Conservation (phyloP, 495 filamentous ascomycete genomes). For the Podospora conica region DNA sequence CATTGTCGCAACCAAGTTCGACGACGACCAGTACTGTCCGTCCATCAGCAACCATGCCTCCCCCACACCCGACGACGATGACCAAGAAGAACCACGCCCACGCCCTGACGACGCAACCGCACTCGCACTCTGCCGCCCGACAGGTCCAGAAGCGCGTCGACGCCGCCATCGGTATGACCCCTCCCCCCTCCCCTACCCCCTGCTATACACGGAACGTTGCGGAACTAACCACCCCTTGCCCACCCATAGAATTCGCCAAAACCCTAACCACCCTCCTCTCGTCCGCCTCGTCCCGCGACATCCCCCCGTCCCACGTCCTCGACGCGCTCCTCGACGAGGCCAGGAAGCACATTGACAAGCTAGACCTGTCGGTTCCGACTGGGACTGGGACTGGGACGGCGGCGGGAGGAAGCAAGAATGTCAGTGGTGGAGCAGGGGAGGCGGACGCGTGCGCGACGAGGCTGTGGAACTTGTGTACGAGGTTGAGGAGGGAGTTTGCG, state of each 20-base stretch:
- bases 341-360: constrained; percentile 27
- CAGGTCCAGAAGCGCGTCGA: constrained; percentile 18
- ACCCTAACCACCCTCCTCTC: constrained; percentile 18
- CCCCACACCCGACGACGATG: not conserved
- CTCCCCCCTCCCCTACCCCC: not conserved
- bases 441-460: constrained; percentile 49
- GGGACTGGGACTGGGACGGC: too few relatives aligned
- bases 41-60: constrained; percentile 5
- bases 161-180: constrained; percentile 17
- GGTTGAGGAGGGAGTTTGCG: constrained; percentile 33
- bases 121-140: not conserved
- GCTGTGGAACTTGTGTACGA: constrained; percentile 65
- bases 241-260: constrained; percentile 17
- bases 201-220: not conserved
- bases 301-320: constrained; percentile 13
- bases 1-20: not conserved
- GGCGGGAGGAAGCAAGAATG: not conserved
- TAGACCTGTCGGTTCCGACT: constrained; percentile 22
- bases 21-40: not conserved
- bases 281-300: constrained; percentile 1
- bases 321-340: constrained; percentile 34
- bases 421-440: constrained; percentile 25
- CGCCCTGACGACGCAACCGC: too few relatives aligned
- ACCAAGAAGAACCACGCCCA: too few relatives aligned
- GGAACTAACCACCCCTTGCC: not conserved